These are phyloP conservation scores for Westerdykella aurantiaca DNA, from an alignment of 2,329 filamentous ascomycete genomes.

Conservation along the genomic window DNA sequence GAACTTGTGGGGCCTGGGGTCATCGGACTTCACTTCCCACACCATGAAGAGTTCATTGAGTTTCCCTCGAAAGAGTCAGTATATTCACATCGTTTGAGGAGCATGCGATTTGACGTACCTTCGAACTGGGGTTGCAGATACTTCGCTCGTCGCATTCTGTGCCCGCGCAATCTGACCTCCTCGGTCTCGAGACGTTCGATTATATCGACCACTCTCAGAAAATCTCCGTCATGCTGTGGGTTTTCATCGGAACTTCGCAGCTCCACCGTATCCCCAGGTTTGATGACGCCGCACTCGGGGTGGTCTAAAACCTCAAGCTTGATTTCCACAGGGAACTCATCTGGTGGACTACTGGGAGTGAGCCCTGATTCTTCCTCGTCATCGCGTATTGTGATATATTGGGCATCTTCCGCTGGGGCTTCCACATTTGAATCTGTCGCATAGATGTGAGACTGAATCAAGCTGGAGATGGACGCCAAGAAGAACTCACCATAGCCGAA, in stretches of 20 bases:
- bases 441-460: background rate
- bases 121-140: slow-evolving; percentile 16
- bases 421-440: background rate
- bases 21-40: slow-evolving; percentile 7
- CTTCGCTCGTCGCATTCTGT: slow-evolving; percentile 12
- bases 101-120: slow-evolving; percentile 6
- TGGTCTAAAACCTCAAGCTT: background rate
- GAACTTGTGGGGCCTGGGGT: slow-evolving; percentile 3
- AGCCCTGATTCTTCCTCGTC: background rate
- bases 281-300: background rate
- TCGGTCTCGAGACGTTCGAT: slow-evolving; percentile 11
- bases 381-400: background rate
- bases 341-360: background rate
- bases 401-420: background rate
- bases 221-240: slow-evolving; percentile 15
- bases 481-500: no score
- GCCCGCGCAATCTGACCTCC: slow-evolving; percentile 15
- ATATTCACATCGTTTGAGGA: no score
- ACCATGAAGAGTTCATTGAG: slow-evolving; percentile 20
- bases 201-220: slow-evolving; percentile 17
- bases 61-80: slow-evolving; percentile 13
- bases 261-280: slow-evolving; percentile 14
- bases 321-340: background rate
- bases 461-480: background rate
- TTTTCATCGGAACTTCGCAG: slow-evolving; percentile 6